phyloP scores from a whole-genome alignment of 164 flowering plant species.

The Hamamelis virginiana region DNA sequence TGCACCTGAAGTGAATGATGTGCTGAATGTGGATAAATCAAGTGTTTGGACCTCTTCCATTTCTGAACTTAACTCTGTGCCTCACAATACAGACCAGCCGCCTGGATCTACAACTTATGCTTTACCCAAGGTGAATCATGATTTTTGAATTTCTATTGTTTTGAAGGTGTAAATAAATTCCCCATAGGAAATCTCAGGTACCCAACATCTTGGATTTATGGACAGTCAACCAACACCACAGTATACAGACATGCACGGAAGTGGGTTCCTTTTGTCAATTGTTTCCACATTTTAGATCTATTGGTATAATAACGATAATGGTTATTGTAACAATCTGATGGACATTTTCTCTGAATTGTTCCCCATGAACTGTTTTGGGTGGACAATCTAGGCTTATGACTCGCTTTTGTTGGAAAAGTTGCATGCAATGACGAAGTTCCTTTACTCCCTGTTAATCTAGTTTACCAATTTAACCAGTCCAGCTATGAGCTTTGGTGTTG shows the following conservation, averaged over 20 bases:
- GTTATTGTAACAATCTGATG: too few relatives aligned
- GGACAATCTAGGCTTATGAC: too few relatives aligned
- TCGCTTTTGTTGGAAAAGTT: too few relatives aligned
- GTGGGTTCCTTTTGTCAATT: slow-evolving; percentile 1
- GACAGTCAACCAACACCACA: background rate
- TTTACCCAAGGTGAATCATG: slow-evolving; percentile 46
- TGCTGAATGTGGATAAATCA: slow-evolving; percentile 31
- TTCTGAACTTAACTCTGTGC: slow-evolving; percentile 27
- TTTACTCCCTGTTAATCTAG: background rate
- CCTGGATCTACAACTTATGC: slow-evolving; percentile 28
- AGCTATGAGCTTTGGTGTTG: background rate
- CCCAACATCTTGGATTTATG: background rate
- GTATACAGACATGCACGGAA: slow-evolving; percentile 8
- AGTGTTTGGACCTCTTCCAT: slow-evolving; percentile 45
- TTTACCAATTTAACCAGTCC: background rate
- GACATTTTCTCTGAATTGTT: too few relatives aligned
- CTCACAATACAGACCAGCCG: slow-evolving; percentile 30
- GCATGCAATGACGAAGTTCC: background rate
- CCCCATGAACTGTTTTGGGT: too few relatives aligned
- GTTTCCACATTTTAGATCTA: too few relatives aligned
- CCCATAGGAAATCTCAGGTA: background rate
- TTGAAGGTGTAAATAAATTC: slow-evolving; percentile 11
- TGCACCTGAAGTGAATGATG: slow-evolving; percentile 18
- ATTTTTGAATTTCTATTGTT: slow-evolving; percentile 8
- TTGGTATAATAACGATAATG: too few relatives aligned